Conservation (phyloP, 345 rosid species). For the Ceriops zippeliana region DNA sequence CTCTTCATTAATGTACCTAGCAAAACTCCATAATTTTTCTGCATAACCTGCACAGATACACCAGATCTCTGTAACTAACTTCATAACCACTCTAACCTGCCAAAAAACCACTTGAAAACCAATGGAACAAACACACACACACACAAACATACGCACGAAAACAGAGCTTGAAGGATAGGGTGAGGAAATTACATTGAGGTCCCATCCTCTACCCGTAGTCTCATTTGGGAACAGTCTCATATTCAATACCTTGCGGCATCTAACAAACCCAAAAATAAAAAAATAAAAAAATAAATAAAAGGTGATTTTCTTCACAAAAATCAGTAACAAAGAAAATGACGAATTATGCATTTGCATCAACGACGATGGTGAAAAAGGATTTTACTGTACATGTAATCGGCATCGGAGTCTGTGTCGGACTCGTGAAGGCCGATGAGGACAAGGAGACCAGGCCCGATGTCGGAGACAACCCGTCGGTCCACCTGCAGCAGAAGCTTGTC, state of each 20-base stretch:
- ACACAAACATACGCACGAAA: neutral
- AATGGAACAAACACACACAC: neutral
- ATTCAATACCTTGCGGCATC: conserved; percentile 81
- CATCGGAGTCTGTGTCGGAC: conserved; percentile 66
- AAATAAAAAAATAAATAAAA: neutral
- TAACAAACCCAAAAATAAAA: conserved; percentile 16
- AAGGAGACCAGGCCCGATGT: conserved; percentile 84
- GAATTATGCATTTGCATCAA: no score
- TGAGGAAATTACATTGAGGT: conserved; percentile 54
- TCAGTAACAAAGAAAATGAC: neutral
- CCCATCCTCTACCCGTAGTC: conserved; percentile 75
- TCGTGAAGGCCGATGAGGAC: conserved; percentile 80
- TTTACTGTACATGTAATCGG: conserved; percentile 59
- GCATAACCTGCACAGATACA: conserved; percentile 67
- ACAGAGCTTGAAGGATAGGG: neutral
- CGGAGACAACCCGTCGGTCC: conserved; percentile 67
- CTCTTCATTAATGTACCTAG: conserved; percentile 40
- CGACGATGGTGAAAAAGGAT: no score
- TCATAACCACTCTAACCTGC: neutral
- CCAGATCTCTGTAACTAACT: neutral
- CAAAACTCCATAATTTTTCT: conserved; percentile 64
- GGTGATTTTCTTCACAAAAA: neutral
- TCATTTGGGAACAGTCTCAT: conserved; percentile 89
- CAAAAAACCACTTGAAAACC: conserved; percentile 1
- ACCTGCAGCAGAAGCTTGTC: conserved; percentile 37